These are phyloP conservation scores for Schizonepeta tenuifolia DNA, from an alignment of 257 asterid genomes.

Conservation along the genomic window DNA sequence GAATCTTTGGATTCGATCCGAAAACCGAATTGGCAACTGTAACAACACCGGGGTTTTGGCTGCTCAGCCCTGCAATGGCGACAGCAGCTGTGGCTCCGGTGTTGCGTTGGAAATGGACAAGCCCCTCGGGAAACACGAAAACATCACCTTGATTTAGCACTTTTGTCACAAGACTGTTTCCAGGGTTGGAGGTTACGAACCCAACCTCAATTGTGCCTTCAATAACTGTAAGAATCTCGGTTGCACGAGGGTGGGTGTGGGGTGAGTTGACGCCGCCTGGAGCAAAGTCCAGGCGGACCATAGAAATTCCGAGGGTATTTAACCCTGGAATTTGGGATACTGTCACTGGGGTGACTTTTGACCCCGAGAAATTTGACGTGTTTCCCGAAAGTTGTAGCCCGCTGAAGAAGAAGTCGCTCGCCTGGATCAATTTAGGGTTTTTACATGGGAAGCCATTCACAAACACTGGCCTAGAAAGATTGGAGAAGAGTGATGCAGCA, in stretches of 20 bases:
- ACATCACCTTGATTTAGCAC: slow-evolving; percentile 41
- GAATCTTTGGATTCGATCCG: slow-evolving; percentile 45
- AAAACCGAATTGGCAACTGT: slow-evolving; percentile 44
- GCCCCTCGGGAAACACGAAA: slow-evolving; percentile 50
- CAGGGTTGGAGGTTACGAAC: slow-evolving; percentile 47
- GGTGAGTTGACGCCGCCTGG: slow-evolving; percentile 47
- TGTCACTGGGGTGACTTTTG: slow-evolving; percentile 40
- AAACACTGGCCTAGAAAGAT: slow-evolving; percentile 12
- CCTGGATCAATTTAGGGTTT: slow-evolving; percentile 37
- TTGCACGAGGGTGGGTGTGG: slow-evolving; percentile 55
- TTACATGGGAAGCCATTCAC: slow-evolving; percentile 49
- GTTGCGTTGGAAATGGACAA: slow-evolving; percentile 50
- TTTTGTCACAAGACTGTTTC: slow-evolving; percentile 37
- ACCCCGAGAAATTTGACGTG: slow-evolving; percentile 43
- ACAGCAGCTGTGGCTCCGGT: slow-evolving; percentile 30
- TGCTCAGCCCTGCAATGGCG: slow-evolving; percentile 45
- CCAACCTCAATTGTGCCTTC: slow-evolving; percentile 45
- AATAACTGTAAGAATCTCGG: slow-evolving; percentile 43
- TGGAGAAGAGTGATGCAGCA: slow-evolving; percentile 13
- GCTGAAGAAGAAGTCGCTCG: slow-evolving; percentile 43
- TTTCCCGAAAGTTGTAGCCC: slow-evolving; percentile 43
- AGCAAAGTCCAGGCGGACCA: slow-evolving; percentile 47
- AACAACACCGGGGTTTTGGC: slow-evolving; percentile 50
- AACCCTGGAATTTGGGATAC: slow-evolving; percentile 51
- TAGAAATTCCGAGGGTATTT: slow-evolving; percentile 54